Conservation (phyloP, 2,329 filamentous ascomycete genomes). For the Aspergillus japonicus region DNA sequence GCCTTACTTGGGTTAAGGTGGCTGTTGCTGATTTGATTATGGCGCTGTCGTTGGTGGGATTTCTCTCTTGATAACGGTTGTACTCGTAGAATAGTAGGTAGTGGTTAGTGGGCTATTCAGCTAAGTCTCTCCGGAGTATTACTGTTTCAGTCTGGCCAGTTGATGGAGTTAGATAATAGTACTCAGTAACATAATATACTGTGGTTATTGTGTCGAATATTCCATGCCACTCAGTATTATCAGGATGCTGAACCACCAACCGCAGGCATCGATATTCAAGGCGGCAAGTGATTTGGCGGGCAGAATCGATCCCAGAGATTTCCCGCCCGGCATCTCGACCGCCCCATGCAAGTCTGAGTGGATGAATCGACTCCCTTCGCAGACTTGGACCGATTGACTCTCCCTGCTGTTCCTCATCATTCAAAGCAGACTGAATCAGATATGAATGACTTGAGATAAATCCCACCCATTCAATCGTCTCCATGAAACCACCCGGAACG, state of each 20-base stretch:
- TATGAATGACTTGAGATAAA: background rate
- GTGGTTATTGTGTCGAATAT: too few species aligned
- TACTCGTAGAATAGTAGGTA: background rate
- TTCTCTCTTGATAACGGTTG: background rate
- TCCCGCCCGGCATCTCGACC: background rate
- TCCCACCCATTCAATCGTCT: too few species aligned
- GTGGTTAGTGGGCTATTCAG: background rate
- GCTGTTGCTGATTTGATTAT: background rate
- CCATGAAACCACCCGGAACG: too few species aligned
- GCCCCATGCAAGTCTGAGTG: too few species aligned
- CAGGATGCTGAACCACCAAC: too few species aligned
- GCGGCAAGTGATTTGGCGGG: background rate
- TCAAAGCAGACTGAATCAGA: too few species aligned
- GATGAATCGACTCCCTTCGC: background rate
- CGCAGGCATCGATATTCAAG: background rate
- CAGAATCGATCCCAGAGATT: constrained; percentile 1
- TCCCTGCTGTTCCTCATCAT: background rate
- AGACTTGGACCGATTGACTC: background rate
- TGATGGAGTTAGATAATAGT: too few species aligned
- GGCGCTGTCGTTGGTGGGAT: background rate
- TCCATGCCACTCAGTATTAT: too few species aligned
- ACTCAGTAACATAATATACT: too few species aligned
- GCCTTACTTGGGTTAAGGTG: too few species aligned
- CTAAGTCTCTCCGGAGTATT: too few species aligned
- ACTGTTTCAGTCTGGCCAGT: too few species aligned